phyloP scores from a whole-genome alignment of 345 rosid genomes.

The Eucalyptus brandiana region DNA sequence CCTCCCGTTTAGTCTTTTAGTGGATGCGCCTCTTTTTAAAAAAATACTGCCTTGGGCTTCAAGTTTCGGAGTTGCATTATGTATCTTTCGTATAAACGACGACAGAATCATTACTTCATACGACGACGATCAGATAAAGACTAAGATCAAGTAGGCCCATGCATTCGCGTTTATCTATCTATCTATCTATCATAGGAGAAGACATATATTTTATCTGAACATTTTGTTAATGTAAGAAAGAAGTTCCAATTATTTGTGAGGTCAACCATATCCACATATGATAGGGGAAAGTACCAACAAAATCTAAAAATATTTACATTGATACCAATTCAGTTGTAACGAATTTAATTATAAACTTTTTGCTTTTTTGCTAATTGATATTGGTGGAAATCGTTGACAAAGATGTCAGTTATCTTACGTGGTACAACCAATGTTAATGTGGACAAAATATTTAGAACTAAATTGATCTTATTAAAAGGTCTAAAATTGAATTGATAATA shows the following conservation, averaged over 20 bases:
- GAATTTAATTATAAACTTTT: too few species aligned
- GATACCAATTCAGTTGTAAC: fast-evolving
- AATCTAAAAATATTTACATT: too few species aligned
- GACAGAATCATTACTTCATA: background rate
- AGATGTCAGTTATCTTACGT: too few species aligned
- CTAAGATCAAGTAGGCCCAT: background rate
- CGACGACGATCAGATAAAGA: background rate
- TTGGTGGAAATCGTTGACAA: fast-evolving
- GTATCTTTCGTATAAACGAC: background rate
- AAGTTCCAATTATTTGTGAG: too few species aligned
- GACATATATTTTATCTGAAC: background rate
- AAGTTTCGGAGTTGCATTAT: background rate
- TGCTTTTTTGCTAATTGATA: background rate
- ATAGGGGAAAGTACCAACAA: background rate
- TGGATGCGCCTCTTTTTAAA: background rate
- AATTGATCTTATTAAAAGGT: too few species aligned
- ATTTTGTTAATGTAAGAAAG: background rate
- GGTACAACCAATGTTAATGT: fast-evolving
- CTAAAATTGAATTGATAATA: too few species aligned
- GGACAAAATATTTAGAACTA: too few species aligned
- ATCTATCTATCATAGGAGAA: background rate
- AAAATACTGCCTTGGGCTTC: background rate
- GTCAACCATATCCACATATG: background rate
- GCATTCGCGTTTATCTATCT: background rate
- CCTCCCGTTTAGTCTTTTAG: background rate